Evolutionary conservation across 805 yeast genomes (phyloP).

Genomic region (Torulaspora delbrueckii): DNA sequence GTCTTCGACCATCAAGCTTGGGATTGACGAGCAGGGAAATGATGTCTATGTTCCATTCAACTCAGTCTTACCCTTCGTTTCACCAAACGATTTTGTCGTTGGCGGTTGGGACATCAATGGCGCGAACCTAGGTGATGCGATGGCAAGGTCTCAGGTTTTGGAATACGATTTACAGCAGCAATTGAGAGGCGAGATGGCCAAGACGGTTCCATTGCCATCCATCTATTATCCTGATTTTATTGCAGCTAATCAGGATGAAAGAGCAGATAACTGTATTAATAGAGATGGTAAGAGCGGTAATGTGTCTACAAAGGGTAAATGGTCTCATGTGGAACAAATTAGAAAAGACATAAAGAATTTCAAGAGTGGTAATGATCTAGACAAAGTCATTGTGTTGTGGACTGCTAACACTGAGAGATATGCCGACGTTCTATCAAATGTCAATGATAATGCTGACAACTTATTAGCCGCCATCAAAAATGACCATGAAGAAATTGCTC

Average conservation of each 20-base stretch:
- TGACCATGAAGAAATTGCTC: slow-evolving; percentile 81
- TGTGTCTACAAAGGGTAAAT: slow-evolving; percentile 57
- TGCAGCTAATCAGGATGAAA: slow-evolving; percentile 86
- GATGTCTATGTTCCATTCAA: slow-evolving; percentile 93
- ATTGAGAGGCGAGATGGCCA: slow-evolving; percentile 57
- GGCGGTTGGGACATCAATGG: slow-evolving; percentile 94
- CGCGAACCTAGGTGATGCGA: slow-evolving; percentile 65
- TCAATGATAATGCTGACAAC: slow-evolving; percentile 85
- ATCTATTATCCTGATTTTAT: slow-evolving; percentile 94
- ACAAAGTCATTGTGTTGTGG: slow-evolving; percentile 89
- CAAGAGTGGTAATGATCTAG: slow-evolving; percentile 66
- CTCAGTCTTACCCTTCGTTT: slow-evolving; percentile 78
- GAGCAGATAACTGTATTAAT: slow-evolving; percentile 84
- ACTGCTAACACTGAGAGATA: slow-evolving; percentile 96
- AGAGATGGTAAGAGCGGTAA: slow-evolving; percentile 39
- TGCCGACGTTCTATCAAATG: slow-evolving; percentile 68
- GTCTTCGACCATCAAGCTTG: slow-evolving; percentile 82
- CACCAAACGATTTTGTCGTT: slow-evolving; percentile 84
- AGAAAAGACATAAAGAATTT: slow-evolving; percentile 79
- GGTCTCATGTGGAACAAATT: slow-evolving; percentile 84
- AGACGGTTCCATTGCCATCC: slow-evolving; percentile 70
- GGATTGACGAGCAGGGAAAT: slow-evolving; percentile 73
- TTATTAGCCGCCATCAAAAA: slow-evolving; percentile 65
- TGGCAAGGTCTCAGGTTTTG: slow-evolving; percentile 80
- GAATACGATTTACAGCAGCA: slow-evolving; percentile 80